These are phyloP conservation scores for Niveomyces coronatus DNA, from an alignment of 2,329 filamentous ascomycete species.

Conservation along the genomic window DNA sequence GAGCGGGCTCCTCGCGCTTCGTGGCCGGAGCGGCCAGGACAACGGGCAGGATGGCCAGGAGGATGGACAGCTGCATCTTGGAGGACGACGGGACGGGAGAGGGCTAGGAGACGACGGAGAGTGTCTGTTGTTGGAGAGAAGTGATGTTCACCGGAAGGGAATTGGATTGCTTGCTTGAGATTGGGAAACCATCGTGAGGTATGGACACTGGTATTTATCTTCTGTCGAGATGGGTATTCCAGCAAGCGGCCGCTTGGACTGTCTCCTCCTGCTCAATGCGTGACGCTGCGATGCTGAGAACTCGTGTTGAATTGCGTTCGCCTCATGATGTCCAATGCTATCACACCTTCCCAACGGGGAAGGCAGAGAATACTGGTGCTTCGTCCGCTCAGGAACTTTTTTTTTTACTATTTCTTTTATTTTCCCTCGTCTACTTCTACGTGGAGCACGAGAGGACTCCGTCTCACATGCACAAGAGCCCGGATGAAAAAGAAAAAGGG, in stretches of 20 bases:
- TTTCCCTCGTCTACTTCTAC: neutral
- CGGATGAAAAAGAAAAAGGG: too few species aligned
- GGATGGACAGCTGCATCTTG: conserved; percentile 16
- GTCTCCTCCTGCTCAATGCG: neutral
- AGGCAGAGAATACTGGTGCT: neutral
- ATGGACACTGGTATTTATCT: too few species aligned
- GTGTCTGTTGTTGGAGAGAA: neutral
- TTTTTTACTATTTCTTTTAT: neutral
- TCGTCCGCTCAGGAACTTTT: too few species aligned
- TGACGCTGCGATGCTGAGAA: too few species aligned
- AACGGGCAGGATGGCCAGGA: conserved; percentile 16
- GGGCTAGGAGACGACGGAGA: too few species aligned
- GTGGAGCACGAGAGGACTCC: neutral
- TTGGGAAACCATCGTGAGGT: too few species aligned
- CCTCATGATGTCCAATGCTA: neutral
- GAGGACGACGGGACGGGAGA: neutral
- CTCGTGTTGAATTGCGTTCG: neutral
- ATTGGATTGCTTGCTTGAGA: neutral
- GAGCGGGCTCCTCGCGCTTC: conserved; percentile 18
- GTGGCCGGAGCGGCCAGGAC: conserved; percentile 15
- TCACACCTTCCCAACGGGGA: conserved; percentile 5
- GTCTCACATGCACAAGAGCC: neutral
- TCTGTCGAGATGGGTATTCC: too few species aligned
- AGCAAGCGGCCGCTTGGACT: too few species aligned
- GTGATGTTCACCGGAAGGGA: neutral